Base-by-base conservation (phyloP, 2,329 filamentous ascomycete species). In the Septoria linicola region DNA sequence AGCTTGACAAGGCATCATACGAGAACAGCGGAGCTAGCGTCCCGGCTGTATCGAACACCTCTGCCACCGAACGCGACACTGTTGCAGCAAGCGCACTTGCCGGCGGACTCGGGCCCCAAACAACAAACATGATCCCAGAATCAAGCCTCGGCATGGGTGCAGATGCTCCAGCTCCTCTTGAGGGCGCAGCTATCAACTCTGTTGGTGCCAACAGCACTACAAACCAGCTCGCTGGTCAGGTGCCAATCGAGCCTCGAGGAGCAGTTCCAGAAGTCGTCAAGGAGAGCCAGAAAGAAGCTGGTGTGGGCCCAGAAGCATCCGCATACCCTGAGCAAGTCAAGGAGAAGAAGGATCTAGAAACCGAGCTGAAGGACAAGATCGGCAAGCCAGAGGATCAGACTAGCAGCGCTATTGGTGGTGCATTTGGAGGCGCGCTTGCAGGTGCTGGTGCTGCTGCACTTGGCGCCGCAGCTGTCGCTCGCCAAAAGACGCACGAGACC, bases 1-100 rank as follows among this genome's bases (percentile, higher is more conserved):
- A 74, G 64, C 80, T 88, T 16, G 91, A 96, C 68, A 80, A 89
- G 69, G 88, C 84, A 61, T 92, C 89, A 1, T 97, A 96, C 71
- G 86, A 95, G 69, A 88, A 88, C 70, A 83, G 84, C 58, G 87
- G 87, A 64, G 80, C 83, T 51, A 64, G 65, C 20, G 70, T 72
- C 52, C 69, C 70, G 30, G 59, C 75, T 27, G 66, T 78, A 10
- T 70, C 73, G 21, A 69, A 76, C n/a, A 72, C 75, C 19, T 65
- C 73, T n/a, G 41, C 41, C 8, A 21, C 21, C 11, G 37, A 41
- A 6, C 34, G 31, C 11, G 23, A 42, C 31, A 31, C 40, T 40
- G 30, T 30, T 27, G 37, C 31, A 8, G 30, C 20, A n/a, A 36
- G 27, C 50, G 69, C 70, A 49, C 72, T 76, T 63, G 75, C 77